Conservation (phyloP, 1,139 yeast genomes). For the Geotrichum aggregatum region DNA sequence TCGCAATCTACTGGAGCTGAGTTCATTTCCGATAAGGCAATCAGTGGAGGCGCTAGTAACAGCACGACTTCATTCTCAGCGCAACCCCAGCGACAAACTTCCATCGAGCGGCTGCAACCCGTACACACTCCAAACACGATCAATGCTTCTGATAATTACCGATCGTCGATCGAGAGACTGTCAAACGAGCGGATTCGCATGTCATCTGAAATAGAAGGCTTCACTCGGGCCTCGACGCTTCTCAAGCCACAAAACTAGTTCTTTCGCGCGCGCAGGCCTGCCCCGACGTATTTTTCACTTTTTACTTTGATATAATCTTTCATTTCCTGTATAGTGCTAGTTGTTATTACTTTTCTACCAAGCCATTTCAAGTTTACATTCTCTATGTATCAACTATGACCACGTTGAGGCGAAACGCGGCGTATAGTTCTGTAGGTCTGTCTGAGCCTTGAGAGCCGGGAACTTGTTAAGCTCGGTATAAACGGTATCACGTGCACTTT, state of each 20-base stretch:
- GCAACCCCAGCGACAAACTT: not conserved
- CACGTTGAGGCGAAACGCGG: no score
- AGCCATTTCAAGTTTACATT: no score
- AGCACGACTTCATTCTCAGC: conserved; percentile 1
- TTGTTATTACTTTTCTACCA: no score
- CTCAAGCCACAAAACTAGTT: conserved; percentile 11
- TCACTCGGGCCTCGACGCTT: conserved; percentile 14
- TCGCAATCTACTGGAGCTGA: not conserved
- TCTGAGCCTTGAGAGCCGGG: no score
- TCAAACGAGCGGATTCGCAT: conserved; percentile 14
- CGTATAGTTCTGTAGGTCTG: no score
- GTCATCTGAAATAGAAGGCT: conserved; percentile 17
- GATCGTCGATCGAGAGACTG: conserved; percentile 8
- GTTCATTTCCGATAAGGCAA: not conserved
- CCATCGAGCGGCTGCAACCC: not conserved
- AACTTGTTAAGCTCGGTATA: no score
- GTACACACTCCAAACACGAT: not conserved
- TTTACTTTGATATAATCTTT: not conserved
- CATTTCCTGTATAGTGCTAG: no score
- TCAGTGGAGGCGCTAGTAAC: conserved; percentile 3
- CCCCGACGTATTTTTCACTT: not conserved
- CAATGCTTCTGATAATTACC: not conserved
- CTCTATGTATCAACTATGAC: no score
- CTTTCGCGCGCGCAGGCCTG: no score
- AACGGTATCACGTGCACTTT: no score